These are phyloP conservation scores for Ustilaginoidea virens DNA, from an alignment of 2,329 filamentous ascomycete species.

Conservation along the genomic window DNA sequence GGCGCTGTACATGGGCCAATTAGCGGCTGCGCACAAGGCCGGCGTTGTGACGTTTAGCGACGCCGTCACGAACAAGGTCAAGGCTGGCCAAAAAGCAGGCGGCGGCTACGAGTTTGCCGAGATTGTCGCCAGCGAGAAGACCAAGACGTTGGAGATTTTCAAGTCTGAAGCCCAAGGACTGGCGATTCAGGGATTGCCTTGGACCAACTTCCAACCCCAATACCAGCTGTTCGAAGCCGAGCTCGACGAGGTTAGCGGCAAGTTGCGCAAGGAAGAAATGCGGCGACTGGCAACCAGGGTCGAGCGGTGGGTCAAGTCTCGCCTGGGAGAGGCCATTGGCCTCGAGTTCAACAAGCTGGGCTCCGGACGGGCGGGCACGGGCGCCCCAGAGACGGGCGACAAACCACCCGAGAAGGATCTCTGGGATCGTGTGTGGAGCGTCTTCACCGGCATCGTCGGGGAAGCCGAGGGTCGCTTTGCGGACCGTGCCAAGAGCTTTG, in stretches of 20 bases:
- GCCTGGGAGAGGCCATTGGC: constrained; percentile 74
- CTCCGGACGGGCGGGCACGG: constrained; percentile 68
- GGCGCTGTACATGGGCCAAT: constrained; percentile 73
- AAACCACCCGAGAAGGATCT: constrained; percentile 72
- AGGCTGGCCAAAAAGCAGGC: constrained; percentile 82
- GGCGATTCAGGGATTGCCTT: constrained; percentile 62
- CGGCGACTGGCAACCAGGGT: constrained; percentile 77
- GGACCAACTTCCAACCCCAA: constrained; percentile 79
- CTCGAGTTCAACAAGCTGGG: constrained; percentile 94
- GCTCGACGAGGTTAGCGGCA: constrained; percentile 71
- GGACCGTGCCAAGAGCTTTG: constrained; percentile 81
- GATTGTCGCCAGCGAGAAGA: constrained; percentile 75
- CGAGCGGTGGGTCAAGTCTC: constrained; percentile 84
- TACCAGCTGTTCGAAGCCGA: constrained; percentile 74
- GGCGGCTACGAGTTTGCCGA: constrained; percentile 87
- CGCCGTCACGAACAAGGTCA: constrained; percentile 73
- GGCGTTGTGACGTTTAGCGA: constrained; percentile 76
- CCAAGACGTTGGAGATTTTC: constrained; percentile 58
- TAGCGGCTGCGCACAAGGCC: constrained; percentile 76
- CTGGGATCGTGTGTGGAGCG: constrained; percentile 89
- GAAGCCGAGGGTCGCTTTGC: constrained; percentile 78
- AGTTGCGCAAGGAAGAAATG: constrained; percentile 90
- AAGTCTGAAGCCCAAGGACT: constrained; percentile 60
- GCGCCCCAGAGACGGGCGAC: constrained; percentile 63
- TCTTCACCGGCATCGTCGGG: constrained; percentile 68